These are phyloP conservation scores for Posidonia australis DNA, from an alignment of 106 monocot genomes.

Conservation along the genomic window DNA sequence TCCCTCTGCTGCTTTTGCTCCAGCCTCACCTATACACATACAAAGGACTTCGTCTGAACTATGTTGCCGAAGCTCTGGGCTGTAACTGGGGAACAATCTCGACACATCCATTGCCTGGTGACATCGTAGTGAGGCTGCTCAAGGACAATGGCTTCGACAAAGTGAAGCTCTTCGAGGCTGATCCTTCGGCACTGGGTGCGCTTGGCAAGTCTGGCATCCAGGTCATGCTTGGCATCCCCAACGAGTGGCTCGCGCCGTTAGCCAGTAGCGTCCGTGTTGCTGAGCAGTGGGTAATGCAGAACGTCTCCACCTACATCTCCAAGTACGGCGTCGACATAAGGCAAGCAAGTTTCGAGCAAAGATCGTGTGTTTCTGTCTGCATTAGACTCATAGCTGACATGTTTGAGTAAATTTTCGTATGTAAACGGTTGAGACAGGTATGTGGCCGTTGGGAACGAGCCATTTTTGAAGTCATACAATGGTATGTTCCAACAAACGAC, in stretches of 20 bases:
- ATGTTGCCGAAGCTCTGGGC: constrained; percentile 22
- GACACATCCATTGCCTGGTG: constrained; percentile 54
- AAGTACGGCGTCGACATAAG: constrained; percentile 71
- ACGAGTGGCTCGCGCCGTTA: constrained; percentile 59
- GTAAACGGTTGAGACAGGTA: too few species aligned
- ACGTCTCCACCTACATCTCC: constrained; percentile 70
- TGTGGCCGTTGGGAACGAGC: too few species aligned
- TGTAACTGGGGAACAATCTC: constrained; percentile 72
- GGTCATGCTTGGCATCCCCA: constrained; percentile 92
- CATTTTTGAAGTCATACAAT: too few species aligned
- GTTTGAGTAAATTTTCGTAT: too few species aligned
- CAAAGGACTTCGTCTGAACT: not conserved
- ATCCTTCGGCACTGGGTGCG: constrained; percentile 37
- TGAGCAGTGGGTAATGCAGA: constrained; percentile 77
- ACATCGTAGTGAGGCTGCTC: constrained; percentile 56
- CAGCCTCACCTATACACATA: not conserved
- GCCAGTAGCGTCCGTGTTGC: constrained; percentile 51
- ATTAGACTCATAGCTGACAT: too few species aligned
- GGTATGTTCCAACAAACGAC: constrained; percentile 1
- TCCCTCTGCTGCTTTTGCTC: constrained; percentile 6
- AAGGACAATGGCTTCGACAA: constrained; percentile 75
- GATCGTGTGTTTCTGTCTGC: too few species aligned
- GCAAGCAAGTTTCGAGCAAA: constrained; percentile 9
- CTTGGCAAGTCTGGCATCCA: constrained; percentile 70
- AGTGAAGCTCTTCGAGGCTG: constrained; percentile 94